A percentile compares a stretch with the other conserved stretches of the same genome.
phyloP scores from a whole-genome alignment of 108 stramenopile species.

The Nitzschia sp. region DNA sequence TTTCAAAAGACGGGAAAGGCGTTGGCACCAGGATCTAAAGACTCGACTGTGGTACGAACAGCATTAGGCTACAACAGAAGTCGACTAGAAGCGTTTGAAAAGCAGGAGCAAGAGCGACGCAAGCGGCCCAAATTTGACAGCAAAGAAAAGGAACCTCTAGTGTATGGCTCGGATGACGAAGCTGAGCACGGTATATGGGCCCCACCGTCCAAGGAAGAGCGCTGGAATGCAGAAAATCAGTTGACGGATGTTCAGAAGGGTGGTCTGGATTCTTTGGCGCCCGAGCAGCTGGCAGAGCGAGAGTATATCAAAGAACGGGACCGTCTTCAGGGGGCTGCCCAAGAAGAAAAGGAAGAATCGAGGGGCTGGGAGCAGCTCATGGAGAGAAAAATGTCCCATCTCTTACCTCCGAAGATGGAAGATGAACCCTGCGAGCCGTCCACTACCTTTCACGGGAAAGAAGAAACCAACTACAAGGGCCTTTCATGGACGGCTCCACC shows the following conservation, averaged over 20 bases:
- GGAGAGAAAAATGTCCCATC: slow-evolving; percentile 93
- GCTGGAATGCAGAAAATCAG: slow-evolving; percentile 47
- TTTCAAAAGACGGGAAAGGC: slow-evolving; percentile 68
- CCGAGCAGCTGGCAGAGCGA: slow-evolving; percentile 71
- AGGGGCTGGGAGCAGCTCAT: slow-evolving; percentile 74
- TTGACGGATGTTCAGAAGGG: slow-evolving; percentile 58
- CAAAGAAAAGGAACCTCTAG: slow-evolving; percentile 59
- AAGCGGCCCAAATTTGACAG: slow-evolving; percentile 30
- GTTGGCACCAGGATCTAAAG: slow-evolving; percentile 22
- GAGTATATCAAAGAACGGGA: slow-evolving; percentile 69
- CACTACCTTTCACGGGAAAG: slow-evolving; percentile 88
- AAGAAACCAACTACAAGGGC: slow-evolving; percentile 93
- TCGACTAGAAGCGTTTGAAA: slow-evolving; percentile 47
- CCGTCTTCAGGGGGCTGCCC: slow-evolving; percentile 54
- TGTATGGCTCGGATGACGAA: slow-evolving; percentile 75
- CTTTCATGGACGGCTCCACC: slow-evolving; percentile 92
- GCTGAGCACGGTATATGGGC: slow-evolving; percentile 82
- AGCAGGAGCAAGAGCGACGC: slow-evolving; percentile 29
- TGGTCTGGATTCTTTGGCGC: slow-evolving; percentile 51
- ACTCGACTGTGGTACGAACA: slow-evolving; percentile 31
- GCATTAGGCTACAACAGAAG: slow-evolving; percentile 44
- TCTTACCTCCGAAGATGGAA: slow-evolving; percentile 89
- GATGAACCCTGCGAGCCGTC: slow-evolving; percentile 63
- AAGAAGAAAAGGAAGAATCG: slow-evolving; percentile 53
- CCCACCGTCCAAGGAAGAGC: slow-evolving; percentile 71